Evolutionary conservation across 495 filamentous ascomycete species (phyloP), one percentile per base, ranked within the genome.

Genomic region (Neurospora tetraspora): DNA sequence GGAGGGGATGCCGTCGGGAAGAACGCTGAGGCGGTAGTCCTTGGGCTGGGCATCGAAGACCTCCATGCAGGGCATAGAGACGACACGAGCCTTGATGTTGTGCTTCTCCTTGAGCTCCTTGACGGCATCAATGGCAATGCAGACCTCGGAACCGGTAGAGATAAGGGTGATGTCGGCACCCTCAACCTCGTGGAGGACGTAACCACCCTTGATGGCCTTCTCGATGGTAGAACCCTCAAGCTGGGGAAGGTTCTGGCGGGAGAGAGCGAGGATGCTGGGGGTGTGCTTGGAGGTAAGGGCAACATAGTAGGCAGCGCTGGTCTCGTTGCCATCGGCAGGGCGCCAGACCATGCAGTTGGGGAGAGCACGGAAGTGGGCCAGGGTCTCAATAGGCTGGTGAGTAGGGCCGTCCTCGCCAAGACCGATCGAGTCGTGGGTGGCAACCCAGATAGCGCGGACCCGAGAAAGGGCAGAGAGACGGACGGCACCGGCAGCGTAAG

Each of bases 271-370:
- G 84, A 99, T 94, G 83, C 86, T 90, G 74, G 96, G 94, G 36
- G 96, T 98, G 83, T 92, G 88, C 85, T 94, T 93, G 77, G 93
- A 91, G 77, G 91, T 97, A 73, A 99, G 86, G 61, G 94, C 93
- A 76, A 96, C 85, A 85, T 99, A 99, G 89, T 99, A 99, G 76
- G 96, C 96, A 77, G 94, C 94, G 81, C 92, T 95, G 78, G 91
- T 94, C 91, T 99, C 96, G 86, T 99, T 99, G 77, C 96, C 96
- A 80, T 99, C 96, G 73, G 96, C 96, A 73, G 96, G 96, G 80
- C 96, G 96, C 96, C 96, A 99, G 78, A 98, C 96, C 96, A 98
- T 98, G 89, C 91, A 93, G 91, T 99, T 99, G 76, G 96, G 96
- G 76, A 98, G 89, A 72, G 96, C 96, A 83, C 96, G 96, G 93